Conservation (phyloP, 371 early-diverging fungal species). For the Encephalitozoon cuniculi region DNA sequence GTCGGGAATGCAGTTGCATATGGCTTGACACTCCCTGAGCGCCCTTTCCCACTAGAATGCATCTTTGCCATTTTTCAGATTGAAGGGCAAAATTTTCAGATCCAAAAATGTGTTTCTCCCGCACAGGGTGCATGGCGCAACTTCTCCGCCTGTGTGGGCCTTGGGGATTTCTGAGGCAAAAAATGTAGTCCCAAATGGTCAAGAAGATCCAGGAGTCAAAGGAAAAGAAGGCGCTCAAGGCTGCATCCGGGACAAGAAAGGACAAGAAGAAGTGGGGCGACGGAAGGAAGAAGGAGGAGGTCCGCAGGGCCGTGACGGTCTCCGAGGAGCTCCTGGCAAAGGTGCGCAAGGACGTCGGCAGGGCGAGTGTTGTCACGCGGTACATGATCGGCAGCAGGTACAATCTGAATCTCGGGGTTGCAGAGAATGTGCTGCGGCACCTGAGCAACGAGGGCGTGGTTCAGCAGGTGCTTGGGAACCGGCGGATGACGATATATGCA, state of each 20-base stretch:
- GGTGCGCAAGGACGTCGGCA: slow-evolving; percentile 54
- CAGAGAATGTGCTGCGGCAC: slow-evolving; percentile 45
- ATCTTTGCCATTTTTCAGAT: slow-evolving; percentile 59
- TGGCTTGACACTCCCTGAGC: slow-evolving; percentile 89
- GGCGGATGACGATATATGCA: background rate
- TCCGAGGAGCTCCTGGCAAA: slow-evolving; percentile 46
- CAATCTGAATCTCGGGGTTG: slow-evolving; percentile 51
- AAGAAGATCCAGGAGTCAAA: slow-evolving; percentile 55
- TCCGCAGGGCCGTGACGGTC: slow-evolving; percentile 35
- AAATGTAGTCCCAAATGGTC: slow-evolving; percentile 23
- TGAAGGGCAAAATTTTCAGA: slow-evolving; percentile 9
- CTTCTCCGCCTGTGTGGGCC: no score
- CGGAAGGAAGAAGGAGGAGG: slow-evolving; percentile 45
- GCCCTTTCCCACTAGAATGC: slow-evolving; percentile 74
- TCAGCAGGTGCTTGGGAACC: background rate
- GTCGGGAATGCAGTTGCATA: slow-evolving; percentile 91
- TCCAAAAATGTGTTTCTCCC: background rate
- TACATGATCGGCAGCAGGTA: slow-evolving; percentile 36
- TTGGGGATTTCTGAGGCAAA: background rate
- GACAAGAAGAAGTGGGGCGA: slow-evolving; percentile 58
- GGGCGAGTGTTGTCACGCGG: slow-evolving; percentile 45
- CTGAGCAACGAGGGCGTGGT: slow-evolving; percentile 22
- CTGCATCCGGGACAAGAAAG: slow-evolving; percentile 43
- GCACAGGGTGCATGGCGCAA: no score
- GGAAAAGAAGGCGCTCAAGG: slow-evolving; percentile 43